A percentile compares a stretch with the other conserved stretches of the same genome.
These are phyloP conservation scores for Dothideomycetes sp. DNA, from an alignment of 2,329 filamentous ascomycete genomes.

Conservation along the genomic window DNA sequence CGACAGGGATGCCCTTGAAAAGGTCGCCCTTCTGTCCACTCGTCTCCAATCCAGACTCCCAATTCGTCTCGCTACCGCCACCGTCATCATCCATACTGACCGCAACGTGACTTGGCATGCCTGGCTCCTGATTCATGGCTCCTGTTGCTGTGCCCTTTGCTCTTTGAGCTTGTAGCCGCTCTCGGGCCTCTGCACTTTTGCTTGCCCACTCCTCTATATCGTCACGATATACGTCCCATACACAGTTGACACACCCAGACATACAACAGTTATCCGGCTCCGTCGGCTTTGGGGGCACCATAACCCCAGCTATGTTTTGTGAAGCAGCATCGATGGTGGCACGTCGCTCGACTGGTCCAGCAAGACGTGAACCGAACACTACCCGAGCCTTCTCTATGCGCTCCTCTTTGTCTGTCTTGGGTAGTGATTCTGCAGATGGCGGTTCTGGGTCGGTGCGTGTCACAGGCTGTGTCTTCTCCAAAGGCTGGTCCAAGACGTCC, in stretches of 20 bases:
- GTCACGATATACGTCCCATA: slow-evolving; percentile 86
- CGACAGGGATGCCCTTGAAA: slow-evolving; percentile 74
- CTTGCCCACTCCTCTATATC: slow-evolving; percentile 83
- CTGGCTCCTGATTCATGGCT: slow-evolving; percentile 24
- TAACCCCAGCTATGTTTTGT: slow-evolving; percentile 62
- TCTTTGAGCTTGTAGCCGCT: slow-evolving; percentile 30
- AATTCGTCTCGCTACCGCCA: slow-evolving; percentile 61
- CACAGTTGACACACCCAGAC: slow-evolving; percentile 95
- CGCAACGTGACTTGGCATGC: slow-evolving; percentile 37
- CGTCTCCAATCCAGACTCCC: slow-evolving; percentile 35
- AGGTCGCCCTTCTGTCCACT: slow-evolving; percentile 39
- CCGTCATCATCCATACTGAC: slow-evolving; percentile 70
- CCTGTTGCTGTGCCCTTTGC: slow-evolving; percentile 19
- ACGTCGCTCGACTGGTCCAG: slow-evolving; percentile 59
- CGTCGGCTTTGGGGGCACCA: slow-evolving; percentile 70
- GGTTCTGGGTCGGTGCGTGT: slow-evolving; percentile 22
- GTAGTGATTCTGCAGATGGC: slow-evolving; percentile 24
- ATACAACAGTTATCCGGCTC: slow-evolving; percentile 99
- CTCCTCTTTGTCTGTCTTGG: slow-evolving; percentile 41
- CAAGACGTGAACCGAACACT: slow-evolving; percentile 71
- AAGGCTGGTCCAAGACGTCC: neutral
- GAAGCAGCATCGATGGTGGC: slow-evolving; percentile 49
- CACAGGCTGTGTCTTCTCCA: slow-evolving; percentile 17
- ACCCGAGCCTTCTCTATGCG: slow-evolving; percentile 50
- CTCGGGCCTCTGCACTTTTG: slow-evolving; percentile 52